Percentiles rank a stretch among this genome's conserved stretches.
Conservation (phyloP, 202 grass and related monocot genomes). For the Schoenoplectus triqueter region DNA sequence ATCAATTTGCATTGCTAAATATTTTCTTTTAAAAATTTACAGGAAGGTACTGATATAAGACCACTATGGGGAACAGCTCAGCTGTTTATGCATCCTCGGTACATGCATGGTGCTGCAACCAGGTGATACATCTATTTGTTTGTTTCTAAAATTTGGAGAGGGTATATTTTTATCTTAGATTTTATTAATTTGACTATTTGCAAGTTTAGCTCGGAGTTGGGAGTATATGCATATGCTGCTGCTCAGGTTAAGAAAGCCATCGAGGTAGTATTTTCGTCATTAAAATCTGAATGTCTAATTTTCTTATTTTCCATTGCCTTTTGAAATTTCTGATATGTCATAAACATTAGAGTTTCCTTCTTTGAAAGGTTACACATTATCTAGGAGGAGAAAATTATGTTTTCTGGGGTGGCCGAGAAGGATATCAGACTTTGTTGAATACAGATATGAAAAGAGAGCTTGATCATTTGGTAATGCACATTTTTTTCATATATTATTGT, state of each 20-base stretch:
- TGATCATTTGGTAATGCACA: constrained; percentile 76
- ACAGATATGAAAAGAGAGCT: constrained; percentile 95
- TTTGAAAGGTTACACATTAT: constrained; percentile 76
- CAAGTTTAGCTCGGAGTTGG: constrained; percentile 50
- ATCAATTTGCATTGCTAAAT: constrained; percentile 26
- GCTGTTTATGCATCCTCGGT: constrained; percentile 85
- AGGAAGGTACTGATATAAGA: constrained; percentile 76
- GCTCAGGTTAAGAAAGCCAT: constrained; percentile 99
- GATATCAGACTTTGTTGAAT: constrained; percentile 91
- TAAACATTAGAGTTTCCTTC: not conserved
- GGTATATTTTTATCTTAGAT: constrained; percentile 43
- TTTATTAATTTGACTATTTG: constrained; percentile 35
- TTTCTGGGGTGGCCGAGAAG: constrained; percentile 95
- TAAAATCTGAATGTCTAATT: constrained; percentile 36
- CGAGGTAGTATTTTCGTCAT: constrained; percentile 52
- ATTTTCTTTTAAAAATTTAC: constrained; percentile 20
- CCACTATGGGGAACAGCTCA: constrained; percentile 91
- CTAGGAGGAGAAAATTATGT: constrained; percentile 96
- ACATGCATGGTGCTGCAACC: constrained; percentile 95
- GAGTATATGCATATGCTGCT: constrained; percentile 87
- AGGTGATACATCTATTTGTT: constrained; percentile 57
- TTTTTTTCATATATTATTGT: not conserved
- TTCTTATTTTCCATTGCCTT: not conserved
- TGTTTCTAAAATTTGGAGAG: constrained; percentile 2
- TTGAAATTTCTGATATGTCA: not conserved